A percentile compares a stretch with the other conserved stretches of the same genome.
phyloP scores from a whole-genome alignment of 148 eudicot species.

The Rhododendron mucronatum region DNA sequence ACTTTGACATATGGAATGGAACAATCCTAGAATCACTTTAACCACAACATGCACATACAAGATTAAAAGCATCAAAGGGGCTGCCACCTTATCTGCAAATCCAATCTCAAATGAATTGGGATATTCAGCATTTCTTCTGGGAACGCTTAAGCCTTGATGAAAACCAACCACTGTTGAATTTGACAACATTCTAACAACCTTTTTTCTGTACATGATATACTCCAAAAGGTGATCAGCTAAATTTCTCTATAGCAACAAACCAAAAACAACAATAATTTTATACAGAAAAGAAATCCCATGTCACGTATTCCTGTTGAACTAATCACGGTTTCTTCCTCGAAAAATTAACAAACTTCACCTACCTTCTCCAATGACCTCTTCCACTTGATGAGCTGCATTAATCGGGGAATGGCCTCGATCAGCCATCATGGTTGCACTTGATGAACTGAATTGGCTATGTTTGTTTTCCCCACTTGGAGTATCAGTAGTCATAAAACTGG shows the following conservation, averaged over 20 bases:
- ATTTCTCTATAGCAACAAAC: background rate
- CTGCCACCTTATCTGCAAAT: too few species aligned
- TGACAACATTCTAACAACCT: background rate
- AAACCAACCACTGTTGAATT: background rate
- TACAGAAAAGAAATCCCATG: background rate
- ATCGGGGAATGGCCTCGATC: slow-evolving; percentile 18
- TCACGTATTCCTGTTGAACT: background rate
- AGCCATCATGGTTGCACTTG: slow-evolving; percentile 20
- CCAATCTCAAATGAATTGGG: too few species aligned
- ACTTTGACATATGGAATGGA: too few species aligned
- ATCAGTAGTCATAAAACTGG: slow-evolving; percentile 31
- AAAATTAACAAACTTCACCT: slow-evolving; percentile 11
- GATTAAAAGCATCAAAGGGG: too few species aligned
- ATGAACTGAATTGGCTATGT: slow-evolving; percentile 10
- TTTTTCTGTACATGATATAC: background rate
- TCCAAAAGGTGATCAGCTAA: background rate
- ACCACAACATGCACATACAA: too few species aligned
- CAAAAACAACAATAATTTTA: background rate
- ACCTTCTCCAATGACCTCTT: slow-evolving; percentile 12
- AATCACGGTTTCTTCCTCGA: background rate
- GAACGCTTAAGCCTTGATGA: background rate
- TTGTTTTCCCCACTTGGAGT: slow-evolving; percentile 13
- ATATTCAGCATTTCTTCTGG: background rate
- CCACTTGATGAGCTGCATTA: slow-evolving; percentile 8
- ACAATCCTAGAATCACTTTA: too few species aligned